Percentiles rank a stretch among this genome's conserved stretches.
Conservation (phyloP, 345 rosid species). For the Camelina neglecta region DNA sequence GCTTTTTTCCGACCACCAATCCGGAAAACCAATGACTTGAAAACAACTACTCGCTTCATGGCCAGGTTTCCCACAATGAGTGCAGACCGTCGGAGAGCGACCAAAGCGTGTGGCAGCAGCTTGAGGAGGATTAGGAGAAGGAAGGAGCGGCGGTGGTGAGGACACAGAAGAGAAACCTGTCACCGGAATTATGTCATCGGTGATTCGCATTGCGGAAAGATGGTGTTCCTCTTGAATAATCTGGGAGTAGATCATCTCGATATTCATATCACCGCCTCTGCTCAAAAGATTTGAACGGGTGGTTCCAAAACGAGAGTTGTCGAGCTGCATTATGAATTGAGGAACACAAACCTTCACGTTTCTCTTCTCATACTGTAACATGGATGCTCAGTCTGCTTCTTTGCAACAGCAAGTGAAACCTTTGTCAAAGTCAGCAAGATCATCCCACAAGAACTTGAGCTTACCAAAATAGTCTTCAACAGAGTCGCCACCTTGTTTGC, state of each 20-base stretch:
- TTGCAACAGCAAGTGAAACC: too few relatives aligned
- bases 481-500: too few relatives aligned
- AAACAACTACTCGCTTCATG: neutral
- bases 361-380: too few relatives aligned
- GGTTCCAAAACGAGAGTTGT: neutral
- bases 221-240: neutral
- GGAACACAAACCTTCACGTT: neutral
- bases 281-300: neutral
- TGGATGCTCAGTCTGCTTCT: too few relatives aligned
- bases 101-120: neutral
- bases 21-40: neutral
- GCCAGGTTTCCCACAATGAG: neutral
- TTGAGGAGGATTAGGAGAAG: neutral
- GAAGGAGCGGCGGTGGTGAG: neutral
- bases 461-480: too few relatives aligned
- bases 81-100: neutral
- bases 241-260: neutral
- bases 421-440: too few relatives aligned
- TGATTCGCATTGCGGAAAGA: neutral
- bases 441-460: too few relatives aligned
- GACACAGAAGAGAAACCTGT: neutral
- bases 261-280: accelerated
- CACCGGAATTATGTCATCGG: neutral
- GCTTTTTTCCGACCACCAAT: neutral
- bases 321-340: neutral